Evolutionary conservation across 2,329 filamentous ascomycete species (phyloP).

Genomic region (Uncinocarpus reesii): DNA sequence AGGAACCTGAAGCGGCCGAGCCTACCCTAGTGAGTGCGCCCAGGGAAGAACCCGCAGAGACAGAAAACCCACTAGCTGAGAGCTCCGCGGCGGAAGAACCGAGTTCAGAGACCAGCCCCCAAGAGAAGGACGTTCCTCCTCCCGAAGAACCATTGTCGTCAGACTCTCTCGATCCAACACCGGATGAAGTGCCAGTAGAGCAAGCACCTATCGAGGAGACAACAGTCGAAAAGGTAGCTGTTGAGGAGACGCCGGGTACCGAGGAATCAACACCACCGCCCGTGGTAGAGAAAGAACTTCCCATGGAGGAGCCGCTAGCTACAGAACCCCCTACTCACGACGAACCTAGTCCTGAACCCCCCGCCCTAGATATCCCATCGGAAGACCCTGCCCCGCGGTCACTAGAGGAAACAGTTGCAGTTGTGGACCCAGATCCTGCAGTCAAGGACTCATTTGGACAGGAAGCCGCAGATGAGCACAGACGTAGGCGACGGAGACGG

Average conservation of each 20-base stretch:
- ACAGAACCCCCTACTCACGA: constrained; percentile 14
- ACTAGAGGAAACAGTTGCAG: constrained; percentile 4
- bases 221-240: background rate
- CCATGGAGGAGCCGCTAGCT: constrained; percentile 16
- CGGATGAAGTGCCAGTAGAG: constrained; percentile 8
- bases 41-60: constrained; percentile 1
- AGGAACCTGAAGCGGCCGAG: constrained; percentile 9
- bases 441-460: constrained; percentile 10
- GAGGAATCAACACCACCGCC: constrained; percentile 16
- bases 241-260: constrained; percentile 2
- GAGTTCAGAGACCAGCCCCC: too few species aligned
- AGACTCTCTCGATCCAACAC: background rate
- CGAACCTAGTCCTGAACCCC: constrained; percentile 12
- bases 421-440: constrained; percentile 1
- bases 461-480: constrained; percentile 11
- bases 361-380: background rate
- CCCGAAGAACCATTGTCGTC: too few species aligned
- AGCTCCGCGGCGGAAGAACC: too few species aligned
- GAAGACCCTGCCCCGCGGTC: constrained; percentile 6
- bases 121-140: too few species aligned
- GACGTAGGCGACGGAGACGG: constrained; percentile 20
- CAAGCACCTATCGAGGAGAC: background rate
- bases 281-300: constrained; percentile 16
- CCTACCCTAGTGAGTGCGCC: background rate
- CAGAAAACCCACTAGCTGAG: too few species aligned